These are phyloP conservation scores for Mycosphaerella sp. DNA, from an alignment of 2,329 filamentous ascomycete genomes.

Conservation along the genomic window DNA sequence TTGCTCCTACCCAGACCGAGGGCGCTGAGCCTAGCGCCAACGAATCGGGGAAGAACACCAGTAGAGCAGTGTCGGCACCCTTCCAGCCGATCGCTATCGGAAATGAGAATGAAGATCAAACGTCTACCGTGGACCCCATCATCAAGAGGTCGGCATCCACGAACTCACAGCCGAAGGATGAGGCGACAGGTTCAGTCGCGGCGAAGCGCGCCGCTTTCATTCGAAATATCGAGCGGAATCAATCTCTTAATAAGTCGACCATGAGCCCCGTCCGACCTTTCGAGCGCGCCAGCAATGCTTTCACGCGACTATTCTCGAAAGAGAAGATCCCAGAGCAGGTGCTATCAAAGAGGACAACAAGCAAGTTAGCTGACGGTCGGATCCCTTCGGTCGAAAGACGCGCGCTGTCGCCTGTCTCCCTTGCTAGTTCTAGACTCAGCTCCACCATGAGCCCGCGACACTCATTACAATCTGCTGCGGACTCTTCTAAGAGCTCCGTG, in stretches of 20 bases:
- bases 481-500: constrained; percentile 7
- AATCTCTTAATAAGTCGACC: constrained; percentile 27
- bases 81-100: neutral
- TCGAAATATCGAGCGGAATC: constrained; percentile 26
- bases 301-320: constrained; percentile 34
- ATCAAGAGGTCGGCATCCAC: constrained; percentile 6
- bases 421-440: constrained; percentile 7
- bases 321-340: constrained; percentile 22
- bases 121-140: neutral
- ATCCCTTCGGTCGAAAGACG: constrained; percentile 4
- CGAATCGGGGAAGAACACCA: neutral
- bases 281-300: constrained; percentile 36
- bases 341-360: constrained; percentile 14
- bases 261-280: constrained; percentile 35
- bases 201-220: constrained; percentile 30
- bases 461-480: constrained; percentile 5
- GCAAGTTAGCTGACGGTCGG: neutral
- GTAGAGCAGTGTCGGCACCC: constrained; percentile 1
- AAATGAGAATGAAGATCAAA: neutral
- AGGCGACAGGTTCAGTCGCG: constrained; percentile 13
- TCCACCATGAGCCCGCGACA: neutral
- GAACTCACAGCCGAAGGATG: constrained; percentile 5
- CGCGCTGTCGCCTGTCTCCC: constrained; percentile 11
- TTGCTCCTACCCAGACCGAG: neutral
- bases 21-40: neutral